Evolutionary conservation across 371 early-diverging fungal species (phyloP).

Genomic region (Polyrhizophydium stewartii): DNA sequence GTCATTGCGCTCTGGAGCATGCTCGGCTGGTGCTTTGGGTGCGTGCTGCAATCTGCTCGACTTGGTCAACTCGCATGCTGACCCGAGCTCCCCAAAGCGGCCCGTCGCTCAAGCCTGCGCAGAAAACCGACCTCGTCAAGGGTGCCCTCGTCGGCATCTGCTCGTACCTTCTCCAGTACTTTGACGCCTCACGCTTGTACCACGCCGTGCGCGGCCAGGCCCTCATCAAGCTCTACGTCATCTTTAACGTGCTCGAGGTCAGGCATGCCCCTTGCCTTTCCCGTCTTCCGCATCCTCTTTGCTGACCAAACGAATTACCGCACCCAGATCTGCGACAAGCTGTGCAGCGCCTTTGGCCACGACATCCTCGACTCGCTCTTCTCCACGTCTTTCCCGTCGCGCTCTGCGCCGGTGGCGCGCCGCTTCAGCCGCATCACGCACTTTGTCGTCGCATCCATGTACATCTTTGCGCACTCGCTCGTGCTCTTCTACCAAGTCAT

Average conservation of each 20-base stretch:
- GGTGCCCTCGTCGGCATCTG: constrained; percentile 70
- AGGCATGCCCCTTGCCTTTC: neutral
- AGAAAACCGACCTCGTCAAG: constrained; percentile 82
- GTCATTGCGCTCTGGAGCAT: constrained; percentile 59
- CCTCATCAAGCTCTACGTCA: constrained; percentile 93
- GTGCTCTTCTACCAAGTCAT: constrained; percentile 94
- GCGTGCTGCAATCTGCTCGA: neutral
- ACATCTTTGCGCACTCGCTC: constrained; percentile 82
- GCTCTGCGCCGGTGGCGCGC: constrained; percentile 3
- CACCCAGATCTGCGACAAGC: constrained; percentile 75
- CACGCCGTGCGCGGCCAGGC: constrained; percentile 94
- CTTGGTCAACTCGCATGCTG: no score
- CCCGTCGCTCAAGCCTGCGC: constrained; percentile 59
- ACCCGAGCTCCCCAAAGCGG: neutral
- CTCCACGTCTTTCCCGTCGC: constrained; percentile 33
- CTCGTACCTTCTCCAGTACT: constrained; percentile 63
- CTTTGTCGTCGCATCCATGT: constrained; percentile 70
- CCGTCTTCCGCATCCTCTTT: neutral
- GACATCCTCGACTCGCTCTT: constrained; percentile 93
- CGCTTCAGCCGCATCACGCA: constrained; percentile 33
- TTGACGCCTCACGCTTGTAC: constrained; percentile 88
- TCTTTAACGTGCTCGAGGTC: constrained; percentile 92
- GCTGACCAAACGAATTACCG: no score
- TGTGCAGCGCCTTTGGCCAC: constrained; percentile 88
- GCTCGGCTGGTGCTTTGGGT: constrained; percentile 25